Conservation (phyloP, 2,329 filamentous ascomycete species). For the Pseudogymnoascus sp. region DNA sequence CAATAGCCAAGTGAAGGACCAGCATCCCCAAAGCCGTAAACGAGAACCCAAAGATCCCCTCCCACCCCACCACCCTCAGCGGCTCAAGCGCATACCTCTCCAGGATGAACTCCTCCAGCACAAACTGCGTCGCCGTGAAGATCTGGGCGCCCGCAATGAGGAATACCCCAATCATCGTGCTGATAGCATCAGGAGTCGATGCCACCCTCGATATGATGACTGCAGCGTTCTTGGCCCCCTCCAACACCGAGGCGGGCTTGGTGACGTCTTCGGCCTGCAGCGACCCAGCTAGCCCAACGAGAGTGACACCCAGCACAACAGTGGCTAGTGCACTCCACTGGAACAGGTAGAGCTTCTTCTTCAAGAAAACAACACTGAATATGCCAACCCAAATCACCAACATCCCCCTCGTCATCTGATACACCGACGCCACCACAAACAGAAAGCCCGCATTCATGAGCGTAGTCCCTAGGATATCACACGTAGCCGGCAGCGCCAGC, state of each 20-base stretch:
- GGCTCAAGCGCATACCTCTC: constrained; percentile 65
- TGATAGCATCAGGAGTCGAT: constrained; percentile 47
- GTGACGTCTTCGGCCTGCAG: constrained; percentile 56
- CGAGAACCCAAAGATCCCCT: constrained; percentile 81
- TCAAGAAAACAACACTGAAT: constrained; percentile 87
- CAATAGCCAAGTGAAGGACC: constrained; percentile 68
- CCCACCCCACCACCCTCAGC: constrained; percentile 89
- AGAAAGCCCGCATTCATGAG: constrained; percentile 94
- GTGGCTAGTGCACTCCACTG: constrained; percentile 86
- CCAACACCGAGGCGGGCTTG: constrained; percentile 28
- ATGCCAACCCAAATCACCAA: constrained; percentile 92
- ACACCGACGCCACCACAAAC: constrained; percentile 91
- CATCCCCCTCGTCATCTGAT: constrained; percentile 96
- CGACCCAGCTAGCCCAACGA: constrained; percentile 84
- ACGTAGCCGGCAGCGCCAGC: constrained; percentile 78
- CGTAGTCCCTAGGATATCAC: constrained; percentile 90
- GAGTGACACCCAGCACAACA: constrained; percentile 77
- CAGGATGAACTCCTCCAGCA: constrained; percentile 89
- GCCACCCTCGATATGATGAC: constrained; percentile 35
- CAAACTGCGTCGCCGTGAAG: constrained; percentile 94
- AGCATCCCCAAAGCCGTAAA: constrained; percentile 74
- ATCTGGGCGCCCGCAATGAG: constrained; percentile 92
- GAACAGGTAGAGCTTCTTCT: constrained; percentile 69
- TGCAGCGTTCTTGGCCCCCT: constrained; percentile 32
- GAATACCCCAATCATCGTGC: constrained; percentile 73